Conservation (phyloP, 176 grass and related monocot species). For the Carex kokanica region DNA sequence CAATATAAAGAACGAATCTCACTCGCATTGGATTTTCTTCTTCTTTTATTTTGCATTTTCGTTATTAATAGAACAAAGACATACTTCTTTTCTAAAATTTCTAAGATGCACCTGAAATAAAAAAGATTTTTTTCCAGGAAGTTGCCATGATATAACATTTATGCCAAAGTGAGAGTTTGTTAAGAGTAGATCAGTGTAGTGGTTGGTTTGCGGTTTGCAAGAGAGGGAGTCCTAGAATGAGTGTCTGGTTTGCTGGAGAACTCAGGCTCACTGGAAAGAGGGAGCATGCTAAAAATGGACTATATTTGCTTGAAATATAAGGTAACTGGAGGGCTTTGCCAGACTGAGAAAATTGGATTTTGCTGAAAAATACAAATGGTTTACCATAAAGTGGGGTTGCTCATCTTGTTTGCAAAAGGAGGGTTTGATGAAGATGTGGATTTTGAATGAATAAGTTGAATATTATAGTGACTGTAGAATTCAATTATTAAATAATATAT, state of each 20-base stretch:
- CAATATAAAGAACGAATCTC: not conserved
- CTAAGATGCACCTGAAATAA: not conserved
- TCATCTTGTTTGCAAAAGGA: not conserved
- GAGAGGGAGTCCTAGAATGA: not conserved
- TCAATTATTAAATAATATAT: not conserved
- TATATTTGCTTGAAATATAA: not conserved
- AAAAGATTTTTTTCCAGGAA: not conserved
- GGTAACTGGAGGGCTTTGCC: not conserved
- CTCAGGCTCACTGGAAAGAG: not conserved
- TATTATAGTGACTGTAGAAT: not conserved
- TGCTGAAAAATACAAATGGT: not conserved
- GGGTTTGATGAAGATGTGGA: not conserved
- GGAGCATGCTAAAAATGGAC: not conserved
- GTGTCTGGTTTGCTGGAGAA: not conserved
- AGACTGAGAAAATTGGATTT: not conserved
- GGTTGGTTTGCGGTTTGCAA: not conserved
- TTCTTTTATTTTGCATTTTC: not conserved
- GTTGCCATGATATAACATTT: not conserved
- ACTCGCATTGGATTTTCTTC: not conserved
- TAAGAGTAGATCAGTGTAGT: not conserved
- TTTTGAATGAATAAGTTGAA: not conserved
- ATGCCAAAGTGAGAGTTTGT: not conserved
- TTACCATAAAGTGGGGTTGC: not conserved
- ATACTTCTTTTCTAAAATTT: not conserved
- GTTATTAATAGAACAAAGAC: not conserved